Base-by-base conservation (phyloP, 306 rosid species). In the Echinosophora koreensis region DNA sequence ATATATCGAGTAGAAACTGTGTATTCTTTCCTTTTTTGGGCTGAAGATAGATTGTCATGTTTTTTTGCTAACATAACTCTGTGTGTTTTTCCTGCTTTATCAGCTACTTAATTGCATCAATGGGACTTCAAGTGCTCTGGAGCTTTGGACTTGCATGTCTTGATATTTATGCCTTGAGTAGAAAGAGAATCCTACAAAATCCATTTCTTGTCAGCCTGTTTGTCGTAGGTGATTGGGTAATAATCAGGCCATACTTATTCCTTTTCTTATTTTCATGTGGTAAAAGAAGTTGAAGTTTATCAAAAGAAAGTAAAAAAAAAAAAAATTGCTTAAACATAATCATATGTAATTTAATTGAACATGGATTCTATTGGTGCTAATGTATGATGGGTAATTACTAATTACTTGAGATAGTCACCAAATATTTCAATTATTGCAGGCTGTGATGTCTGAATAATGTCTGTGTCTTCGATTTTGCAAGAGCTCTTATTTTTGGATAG, bases 71-170 rank as follows among this genome's bases (percentile, higher is more conserved):
- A 28, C 18, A 55, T 79, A 56, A 60, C 64, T 70, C 64, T 27
- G n/a, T 46, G 28, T 73, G 22, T 77, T 76, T 78, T 78, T 47
- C 38, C 69, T 77, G 58, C 44, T 5, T 28, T 37, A 86, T 80
- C 96, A 95, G 98, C 83, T 95, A 92, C 81, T 88, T 95, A 89
- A 88, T 91, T 80, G 97, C 98, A 67, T 95, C 98, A 71, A 92
- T 95, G 97, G 97, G 97, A 46, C 97, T 95, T 90, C 98, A 95
- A 89, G 95, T 86, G 79, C 85, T 92, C 51, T 95, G 98, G 97
- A 95, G 98, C 88, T 86, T 92, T 73, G 97, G 97, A 77, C 98
- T 94, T 85, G 97, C 97, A 66, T 89, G 97, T 75, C 98, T 94
- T 84, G 98, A 94, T 84, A 77, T 89, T 56, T 94, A 88, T 84